Evolutionary conservation across 495 filamentous ascomycete genomes (phyloP).

Genomic region (Penicillium fimorum): DNA sequence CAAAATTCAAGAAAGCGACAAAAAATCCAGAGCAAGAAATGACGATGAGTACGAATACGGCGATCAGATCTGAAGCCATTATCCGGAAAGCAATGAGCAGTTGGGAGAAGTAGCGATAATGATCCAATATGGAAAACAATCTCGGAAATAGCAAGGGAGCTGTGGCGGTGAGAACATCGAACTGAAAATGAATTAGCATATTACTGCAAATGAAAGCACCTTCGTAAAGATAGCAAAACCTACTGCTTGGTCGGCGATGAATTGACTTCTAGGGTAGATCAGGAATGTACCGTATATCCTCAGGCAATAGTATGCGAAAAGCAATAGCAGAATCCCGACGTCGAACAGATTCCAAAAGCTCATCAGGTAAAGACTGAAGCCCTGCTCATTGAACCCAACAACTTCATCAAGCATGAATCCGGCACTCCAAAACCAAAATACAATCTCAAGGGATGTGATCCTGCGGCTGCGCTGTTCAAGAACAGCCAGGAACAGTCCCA

Average conservation of each 20-base stretch:
- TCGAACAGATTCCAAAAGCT: constrained; percentile 97
- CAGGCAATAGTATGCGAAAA: constrained; percentile 85
- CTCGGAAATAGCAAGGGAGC: constrained; percentile 86
- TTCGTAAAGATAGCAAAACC: background rate
- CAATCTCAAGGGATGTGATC: constrained; percentile 77
- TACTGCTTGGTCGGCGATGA: constrained; percentile 66
- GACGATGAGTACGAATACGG: constrained; percentile 76
- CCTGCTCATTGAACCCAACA: constrained; percentile 89
- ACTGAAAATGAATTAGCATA: constrained; percentile 30
- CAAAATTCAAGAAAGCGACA: constrained; percentile 83
- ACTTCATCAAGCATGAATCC: constrained; percentile 97
- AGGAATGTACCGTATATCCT: constrained; percentile 81
- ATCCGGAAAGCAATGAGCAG: constrained; percentile 88
- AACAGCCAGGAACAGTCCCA: constrained; percentile 80
- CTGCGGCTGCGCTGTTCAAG: constrained; percentile 63
- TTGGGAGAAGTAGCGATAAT: constrained; percentile 93
- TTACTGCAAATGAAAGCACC: background rate
- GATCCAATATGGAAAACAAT: constrained; percentile 86
- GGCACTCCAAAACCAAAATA: constrained; percentile 96
- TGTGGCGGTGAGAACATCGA: constrained; percentile 85
- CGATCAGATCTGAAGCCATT: constrained; percentile 85
- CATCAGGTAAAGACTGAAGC: constrained; percentile 92
- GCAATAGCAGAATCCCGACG: constrained; percentile 78
- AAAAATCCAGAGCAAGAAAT: constrained; percentile 92
- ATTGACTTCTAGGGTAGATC: constrained; percentile 60